Base-by-base conservation (phyloP, 306 rosid species). In the Carpinus viminea region DNA sequence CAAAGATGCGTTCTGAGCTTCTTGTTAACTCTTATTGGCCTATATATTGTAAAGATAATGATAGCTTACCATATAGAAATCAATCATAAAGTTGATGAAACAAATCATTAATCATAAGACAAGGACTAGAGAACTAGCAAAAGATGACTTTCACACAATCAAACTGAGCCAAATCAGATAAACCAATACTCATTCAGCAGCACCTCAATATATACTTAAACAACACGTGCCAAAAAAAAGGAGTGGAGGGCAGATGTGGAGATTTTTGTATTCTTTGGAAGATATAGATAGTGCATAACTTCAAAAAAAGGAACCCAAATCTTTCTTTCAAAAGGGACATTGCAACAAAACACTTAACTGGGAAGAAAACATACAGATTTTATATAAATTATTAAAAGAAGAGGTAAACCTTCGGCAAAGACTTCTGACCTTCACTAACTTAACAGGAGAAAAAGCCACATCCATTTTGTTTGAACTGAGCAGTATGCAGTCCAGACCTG, bases 341-440 rank as follows among this genome's bases (percentile, higher is more conserved):
- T 73, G 77, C 7, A 17, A 64, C 47, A 79, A 21, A 76, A 38
- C 55, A 31, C 52, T 79, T 78, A 41, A 60, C 74, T 53, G 20
- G 21, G 73, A 73, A 86, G 80, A 76, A 21, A 83, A 36, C 43
- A 52, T 47, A 60, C n/a, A 17, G 21, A 36, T 5, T 66, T 6
- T 0, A 16, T 41, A 10, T 15, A 72, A 38, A 48, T 47, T 65
- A 76, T 53, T 46, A 48, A 43, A 51, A 62, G 36, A 72, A 26
- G 59, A 56, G 46, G 46, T 36, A 65, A 68, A 56, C 48, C 47
- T 11, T 56, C 20, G 59, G 75, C 78, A 46, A 73, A 59, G 81
- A 75, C 81, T 64, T 72, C 87, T 82, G 85, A 87, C 91, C 88
- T 85, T 79, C 16, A 74, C 86, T 76, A 68, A 43, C 70, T 79